Percentiles rank a stretch among this genome's conserved stretches.
phyloP scores from a whole-genome alignment of 176 grass and related monocot genomes.

The Zoysia pacifica region DNA sequence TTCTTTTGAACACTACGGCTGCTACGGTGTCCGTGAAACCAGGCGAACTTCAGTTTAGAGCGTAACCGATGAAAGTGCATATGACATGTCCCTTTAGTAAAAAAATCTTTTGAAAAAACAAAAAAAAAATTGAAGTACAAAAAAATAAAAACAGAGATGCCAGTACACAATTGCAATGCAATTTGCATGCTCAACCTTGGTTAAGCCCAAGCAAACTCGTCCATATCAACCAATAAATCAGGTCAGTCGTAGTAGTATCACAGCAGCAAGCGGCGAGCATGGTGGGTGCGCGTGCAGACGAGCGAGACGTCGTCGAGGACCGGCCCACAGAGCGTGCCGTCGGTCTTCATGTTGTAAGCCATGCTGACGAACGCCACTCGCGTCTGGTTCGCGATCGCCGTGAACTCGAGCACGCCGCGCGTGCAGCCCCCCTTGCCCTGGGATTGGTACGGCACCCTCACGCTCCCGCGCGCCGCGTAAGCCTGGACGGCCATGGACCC shows the following conservation, averaged over 20 bases:
- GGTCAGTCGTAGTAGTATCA: background rate
- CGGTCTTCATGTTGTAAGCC: conserved; percentile 45
- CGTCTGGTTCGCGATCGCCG: conserved; percentile 42
- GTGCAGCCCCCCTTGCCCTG: conserved; percentile 47
- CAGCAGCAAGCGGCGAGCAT: conserved; percentile 22
- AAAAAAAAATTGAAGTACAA: background rate
- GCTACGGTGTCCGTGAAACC: background rate
- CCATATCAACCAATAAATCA: background rate
- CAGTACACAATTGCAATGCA: background rate
- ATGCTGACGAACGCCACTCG: conserved; percentile 51
- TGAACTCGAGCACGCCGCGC: conserved; percentile 49
- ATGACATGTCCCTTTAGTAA: background rate
- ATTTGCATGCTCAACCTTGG: background rate
- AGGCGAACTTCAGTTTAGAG: background rate
- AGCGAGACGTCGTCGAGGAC: conserved; percentile 54
- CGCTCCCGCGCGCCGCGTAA: conserved; percentile 32
- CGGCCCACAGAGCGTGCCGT: conserved; percentile 66
- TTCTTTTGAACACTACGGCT: background rate
- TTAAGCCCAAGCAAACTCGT: background rate
- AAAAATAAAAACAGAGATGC: background rate
- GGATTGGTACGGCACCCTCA: conserved; percentile 49
- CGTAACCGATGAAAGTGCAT: no score
- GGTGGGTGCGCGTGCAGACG: conserved; percentile 16
- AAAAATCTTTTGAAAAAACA: background rate
- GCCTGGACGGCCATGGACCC: conserved; percentile 54